These are phyloP conservation scores for Lachnellula hyalina DNA, from an alignment of 2,329 filamentous ascomycete species.

Conservation along the genomic window DNA sequence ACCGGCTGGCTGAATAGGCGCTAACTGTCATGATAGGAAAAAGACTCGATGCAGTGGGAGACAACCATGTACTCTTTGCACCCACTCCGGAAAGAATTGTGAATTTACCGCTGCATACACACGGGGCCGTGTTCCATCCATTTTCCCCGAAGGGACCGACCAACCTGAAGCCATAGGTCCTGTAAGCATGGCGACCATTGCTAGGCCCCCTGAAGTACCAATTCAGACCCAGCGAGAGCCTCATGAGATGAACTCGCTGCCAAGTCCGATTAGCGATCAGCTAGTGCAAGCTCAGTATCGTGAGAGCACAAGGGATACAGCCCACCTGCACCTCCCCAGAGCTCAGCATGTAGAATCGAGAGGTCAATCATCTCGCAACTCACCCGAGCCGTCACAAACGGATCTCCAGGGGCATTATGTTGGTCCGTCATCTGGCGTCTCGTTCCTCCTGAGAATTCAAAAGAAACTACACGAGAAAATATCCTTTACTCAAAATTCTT, in stretches of 20 bases:
- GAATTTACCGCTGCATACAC: constrained; percentile 46
- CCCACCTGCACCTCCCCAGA: not conserved
- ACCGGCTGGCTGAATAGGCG: too few relatives aligned
- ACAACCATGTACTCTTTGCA: constrained; percentile 36
- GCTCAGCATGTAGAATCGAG: constrained; percentile 4
- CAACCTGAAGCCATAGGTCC: not conserved
- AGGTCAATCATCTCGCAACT: constrained; percentile 32
- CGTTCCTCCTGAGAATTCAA: constrained; percentile 46
- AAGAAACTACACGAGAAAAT: constrained; percentile 40
- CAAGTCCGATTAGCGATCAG: not conserved
- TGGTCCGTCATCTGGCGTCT: constrained; percentile 42
- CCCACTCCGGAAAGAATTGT: constrained; percentile 32
- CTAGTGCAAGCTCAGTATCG: not conserved
- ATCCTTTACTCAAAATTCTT: constrained; percentile 34
- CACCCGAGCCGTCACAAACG: constrained; percentile 41
- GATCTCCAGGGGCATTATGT: constrained; percentile 44
- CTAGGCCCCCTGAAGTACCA: not conserved
- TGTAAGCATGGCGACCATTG: not conserved
- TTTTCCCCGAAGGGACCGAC: constrained; percentile 21
- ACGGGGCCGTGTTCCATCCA: constrained; percentile 38
- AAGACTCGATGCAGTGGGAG: constrained; percentile 38
- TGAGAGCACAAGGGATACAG: not conserved
- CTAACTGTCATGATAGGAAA: constrained; percentile 21
- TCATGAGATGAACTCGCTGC: not conserved
- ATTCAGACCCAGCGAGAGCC: not conserved